Evolutionary conservation across 2,329 filamentous ascomycete genomes (phyloP).

Genomic region (Ophiostoma tasmaniense): DNA sequence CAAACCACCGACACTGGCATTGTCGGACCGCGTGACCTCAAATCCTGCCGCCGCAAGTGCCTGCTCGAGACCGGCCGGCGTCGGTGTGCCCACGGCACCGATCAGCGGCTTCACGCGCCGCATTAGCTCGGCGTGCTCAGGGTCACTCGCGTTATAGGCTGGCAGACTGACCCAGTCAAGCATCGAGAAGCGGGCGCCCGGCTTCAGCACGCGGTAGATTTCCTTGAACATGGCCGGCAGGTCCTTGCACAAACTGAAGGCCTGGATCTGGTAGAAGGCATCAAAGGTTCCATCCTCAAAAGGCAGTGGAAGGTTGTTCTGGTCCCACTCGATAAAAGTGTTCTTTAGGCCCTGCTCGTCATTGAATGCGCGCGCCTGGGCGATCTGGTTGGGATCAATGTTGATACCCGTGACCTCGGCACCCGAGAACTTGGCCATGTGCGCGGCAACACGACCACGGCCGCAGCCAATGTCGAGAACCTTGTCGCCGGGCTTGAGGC

Average conservation of each 20-base stretch:
- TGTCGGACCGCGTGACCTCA: slow-evolving; percentile 39
- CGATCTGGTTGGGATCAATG: slow-evolving; percentile 45
- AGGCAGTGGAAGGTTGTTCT: slow-evolving; percentile 43
- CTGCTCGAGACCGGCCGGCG: slow-evolving; percentile 37
- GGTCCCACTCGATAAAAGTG: slow-evolving; percentile 42
- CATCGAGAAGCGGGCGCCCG: slow-evolving; percentile 41
- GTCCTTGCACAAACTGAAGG: slow-evolving; percentile 44
- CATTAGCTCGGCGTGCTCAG: slow-evolving; percentile 43
- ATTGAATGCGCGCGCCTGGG: slow-evolving; percentile 38
- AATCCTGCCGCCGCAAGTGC: slow-evolving; percentile 41
- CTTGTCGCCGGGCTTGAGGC: slow-evolving; percentile 35
- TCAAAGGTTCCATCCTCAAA: slow-evolving; percentile 42
- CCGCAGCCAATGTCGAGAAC: slow-evolving; percentile 47
- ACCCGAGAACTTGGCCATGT: slow-evolving; percentile 42
- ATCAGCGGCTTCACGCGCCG: slow-evolving; percentile 46
- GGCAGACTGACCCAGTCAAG: slow-evolving; percentile 47
- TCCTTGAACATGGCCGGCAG: slow-evolving; percentile 39
- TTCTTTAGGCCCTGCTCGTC: slow-evolving; percentile 35
- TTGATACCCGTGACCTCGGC: slow-evolving; percentile 43
- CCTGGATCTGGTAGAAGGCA: slow-evolving; percentile 51
- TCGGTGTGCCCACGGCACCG: slow-evolving; percentile 46
- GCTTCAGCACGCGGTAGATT: slow-evolving; percentile 41
- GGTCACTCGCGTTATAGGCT: slow-evolving; percentile 38
- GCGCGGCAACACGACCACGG: slow-evolving; percentile 44
- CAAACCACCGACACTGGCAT: slow-evolving; percentile 42